Conservation (phyloP, 192 early-diverging fungal genomes). For the Entomortierella parvispora region DNA sequence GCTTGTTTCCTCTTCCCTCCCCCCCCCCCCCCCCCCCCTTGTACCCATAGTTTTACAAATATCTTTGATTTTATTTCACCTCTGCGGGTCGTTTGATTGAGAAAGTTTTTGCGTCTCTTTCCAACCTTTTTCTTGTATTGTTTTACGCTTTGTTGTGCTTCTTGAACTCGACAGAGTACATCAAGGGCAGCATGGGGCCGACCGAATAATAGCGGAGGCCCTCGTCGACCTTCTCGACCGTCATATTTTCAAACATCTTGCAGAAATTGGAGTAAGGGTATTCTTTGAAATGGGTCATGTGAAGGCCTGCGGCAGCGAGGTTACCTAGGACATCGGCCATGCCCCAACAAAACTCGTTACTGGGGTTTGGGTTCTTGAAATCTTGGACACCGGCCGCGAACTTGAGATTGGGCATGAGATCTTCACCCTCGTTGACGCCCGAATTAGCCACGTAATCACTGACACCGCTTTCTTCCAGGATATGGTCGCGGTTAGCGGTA, state of each 20-base stretch:
- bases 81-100: no score
- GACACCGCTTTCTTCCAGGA: conserved; percentile 21
- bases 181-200: conserved; percentile 41
- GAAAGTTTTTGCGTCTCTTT: no score
- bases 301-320: conserved; percentile 7
- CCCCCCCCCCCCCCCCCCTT: background rate
- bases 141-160: conserved; percentile 8
- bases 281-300: conserved; percentile 36
- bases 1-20: background rate
- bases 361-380: conserved; percentile 22
- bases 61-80: background rate
- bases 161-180: conserved; percentile 32
- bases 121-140: background rate
- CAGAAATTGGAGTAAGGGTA: conserved; percentile 50
- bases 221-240: conserved; percentile 21
- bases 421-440: background rate
- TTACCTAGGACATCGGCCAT: conserved; percentile 30
- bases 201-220: conserved; percentile 22
- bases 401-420: conserved; percentile 32
- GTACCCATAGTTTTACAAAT: background rate
- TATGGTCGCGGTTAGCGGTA: background rate
- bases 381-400: conserved; percentile 25
- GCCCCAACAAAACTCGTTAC: conserved; percentile 36
- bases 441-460: conserved; percentile 33
- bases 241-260: conserved; percentile 32